Percentiles rank a stretch among this genome's conserved stretches.
Conservation (phyloP, 192 early-diverging fungal species). For the Allomyces macrogynus region DNA sequence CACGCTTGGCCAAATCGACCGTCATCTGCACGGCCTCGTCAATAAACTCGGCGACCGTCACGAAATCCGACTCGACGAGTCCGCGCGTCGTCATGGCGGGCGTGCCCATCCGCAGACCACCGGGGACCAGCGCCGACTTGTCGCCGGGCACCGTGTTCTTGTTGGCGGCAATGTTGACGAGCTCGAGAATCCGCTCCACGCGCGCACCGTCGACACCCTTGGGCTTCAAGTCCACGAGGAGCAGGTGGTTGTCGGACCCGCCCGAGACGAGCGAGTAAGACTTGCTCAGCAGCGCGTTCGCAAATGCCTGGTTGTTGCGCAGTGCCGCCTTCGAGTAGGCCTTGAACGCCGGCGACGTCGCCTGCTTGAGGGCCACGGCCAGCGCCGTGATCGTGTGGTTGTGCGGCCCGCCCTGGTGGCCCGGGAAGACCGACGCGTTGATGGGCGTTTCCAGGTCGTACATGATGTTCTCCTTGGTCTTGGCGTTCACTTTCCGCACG, state of each 20-base stretch:
- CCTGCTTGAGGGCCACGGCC: constrained; percentile 84
- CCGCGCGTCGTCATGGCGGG: constrained; percentile 97
- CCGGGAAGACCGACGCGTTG: constrained; percentile 93
- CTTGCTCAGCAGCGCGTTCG: constrained; percentile 43
- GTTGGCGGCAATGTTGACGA: constrained; percentile 92
- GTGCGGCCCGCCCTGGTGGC: constrained; percentile 97
- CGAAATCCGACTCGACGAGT: constrained; percentile 70
- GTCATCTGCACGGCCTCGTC: constrained; percentile 70
- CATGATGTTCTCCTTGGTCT: constrained; percentile 47
- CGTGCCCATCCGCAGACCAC: constrained; percentile 82
- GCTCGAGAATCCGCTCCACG: constrained; percentile 84
- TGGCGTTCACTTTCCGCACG: constrained; percentile 66
- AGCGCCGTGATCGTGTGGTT: constrained; percentile 97
- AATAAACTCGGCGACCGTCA: constrained; percentile 63
- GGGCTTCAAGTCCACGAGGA: constrained; percentile 69
- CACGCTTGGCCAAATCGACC: constrained; percentile 39
- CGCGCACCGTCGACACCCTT: constrained; percentile 84
- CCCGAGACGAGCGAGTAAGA: constrained; percentile 71
- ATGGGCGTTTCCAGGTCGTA: constrained; percentile 92
- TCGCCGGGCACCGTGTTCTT: constrained; percentile 99
- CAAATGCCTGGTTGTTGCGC: constrained; percentile 74
- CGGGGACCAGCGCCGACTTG: constrained; percentile 76
- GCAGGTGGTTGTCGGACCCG: constrained; percentile 89
- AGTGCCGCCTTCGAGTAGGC: constrained; percentile 83
- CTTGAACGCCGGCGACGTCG: constrained; percentile 63